Conservation (phyloP, 331 rosid species). For the Erythrophleum ivorense region DNA sequence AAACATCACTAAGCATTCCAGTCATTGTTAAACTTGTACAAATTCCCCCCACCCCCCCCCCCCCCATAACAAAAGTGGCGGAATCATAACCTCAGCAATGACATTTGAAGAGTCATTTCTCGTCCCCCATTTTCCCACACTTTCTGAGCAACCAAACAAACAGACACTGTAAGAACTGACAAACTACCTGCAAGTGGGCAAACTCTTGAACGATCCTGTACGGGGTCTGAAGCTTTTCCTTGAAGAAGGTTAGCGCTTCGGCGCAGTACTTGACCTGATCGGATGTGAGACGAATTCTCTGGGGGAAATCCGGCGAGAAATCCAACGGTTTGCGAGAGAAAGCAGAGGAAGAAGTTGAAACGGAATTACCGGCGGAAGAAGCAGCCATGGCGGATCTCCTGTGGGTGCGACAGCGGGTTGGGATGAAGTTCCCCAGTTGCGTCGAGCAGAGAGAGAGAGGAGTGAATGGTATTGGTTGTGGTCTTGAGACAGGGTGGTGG, state of each 20-base stretch:
- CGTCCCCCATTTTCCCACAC: no score
- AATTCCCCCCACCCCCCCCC: no score
- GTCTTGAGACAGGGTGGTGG: background rate
- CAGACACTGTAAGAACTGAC: background rate
- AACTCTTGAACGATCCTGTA: conserved; percentile 66
- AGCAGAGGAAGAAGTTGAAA: conserved; percentile 32
- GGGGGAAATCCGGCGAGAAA: conserved; percentile 68
- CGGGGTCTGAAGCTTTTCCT: conserved; percentile 61
- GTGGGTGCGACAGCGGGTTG: conserved; percentile 60
- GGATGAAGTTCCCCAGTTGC: conserved; percentile 76
- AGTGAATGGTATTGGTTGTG: background rate
- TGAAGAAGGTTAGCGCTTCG: conserved; percentile 63
- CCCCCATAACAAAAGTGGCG: no score
- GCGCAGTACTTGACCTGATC: conserved; percentile 73
- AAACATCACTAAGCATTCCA: background rate
- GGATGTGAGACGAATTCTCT: conserved; percentile 50
- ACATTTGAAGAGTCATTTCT: no score
- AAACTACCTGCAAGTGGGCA: conserved; percentile 59
- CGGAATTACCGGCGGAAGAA: conserved; percentile 47
- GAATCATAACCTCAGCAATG: no score
- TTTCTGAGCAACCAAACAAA: conserved; percentile 23
- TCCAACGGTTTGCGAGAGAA: conserved; percentile 40
- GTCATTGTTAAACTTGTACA: no score
- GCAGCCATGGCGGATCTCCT: conserved; percentile 64
- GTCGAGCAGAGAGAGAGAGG: background rate